A percentile compares a stretch with the other conserved stretches of the same genome.
These are phyloP conservation scores for Talaromyces sp. DNA, from an alignment of 2,329 filamentous ascomycete genomes.

Conservation along the genomic window DNA sequence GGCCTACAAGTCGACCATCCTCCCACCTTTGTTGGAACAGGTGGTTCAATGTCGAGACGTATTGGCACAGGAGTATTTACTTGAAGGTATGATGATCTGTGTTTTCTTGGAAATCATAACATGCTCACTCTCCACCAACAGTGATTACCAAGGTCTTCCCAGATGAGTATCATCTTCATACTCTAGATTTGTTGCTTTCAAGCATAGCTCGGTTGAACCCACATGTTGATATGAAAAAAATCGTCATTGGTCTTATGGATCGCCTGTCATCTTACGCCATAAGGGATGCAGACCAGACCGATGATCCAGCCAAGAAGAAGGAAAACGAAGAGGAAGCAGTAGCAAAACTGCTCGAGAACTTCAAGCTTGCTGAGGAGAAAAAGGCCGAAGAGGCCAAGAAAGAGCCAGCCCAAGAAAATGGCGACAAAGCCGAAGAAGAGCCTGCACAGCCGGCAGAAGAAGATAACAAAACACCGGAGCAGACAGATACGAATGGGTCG, in stretches of 20 bases:
- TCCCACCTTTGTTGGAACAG: constrained; percentile 86
- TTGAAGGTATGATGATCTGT: constrained; percentile 57
- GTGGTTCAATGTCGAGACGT: constrained; percentile 98
- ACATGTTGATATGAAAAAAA: constrained; percentile 95
- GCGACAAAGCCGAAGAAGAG: constrained; percentile 15
- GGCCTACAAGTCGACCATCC: constrained; percentile 84
- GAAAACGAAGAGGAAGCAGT: constrained; percentile 83
- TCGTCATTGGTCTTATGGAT: constrained; percentile 97
- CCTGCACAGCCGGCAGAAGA: constrained; percentile 17
- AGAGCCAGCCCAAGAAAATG: constrained; percentile 32
- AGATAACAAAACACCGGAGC: constrained; percentile 21
- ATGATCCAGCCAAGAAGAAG: constrained; percentile 66
- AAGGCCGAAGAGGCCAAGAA: constrained; percentile 51
- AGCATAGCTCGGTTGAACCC: constrained; percentile 91
- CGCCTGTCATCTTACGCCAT: constrained; percentile 91
- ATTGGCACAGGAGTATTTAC: constrained; percentile 89
- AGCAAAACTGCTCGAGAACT: constrained; percentile 68
- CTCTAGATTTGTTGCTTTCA: constrained; percentile 87
- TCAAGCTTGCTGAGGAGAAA: constrained; percentile 49
- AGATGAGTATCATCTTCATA: constrained; percentile 96
- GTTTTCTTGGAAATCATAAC: constrained; percentile 13
- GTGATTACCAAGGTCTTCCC: constrained; percentile 99
- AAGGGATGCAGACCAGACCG: constrained; percentile 67
- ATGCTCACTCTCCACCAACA: constrained; percentile 26
- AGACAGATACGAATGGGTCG: constrained; percentile 29